Conservation (phyloP, 2,329 filamentous ascomycete genomes). For the Stromatinia cepivora region DNA sequence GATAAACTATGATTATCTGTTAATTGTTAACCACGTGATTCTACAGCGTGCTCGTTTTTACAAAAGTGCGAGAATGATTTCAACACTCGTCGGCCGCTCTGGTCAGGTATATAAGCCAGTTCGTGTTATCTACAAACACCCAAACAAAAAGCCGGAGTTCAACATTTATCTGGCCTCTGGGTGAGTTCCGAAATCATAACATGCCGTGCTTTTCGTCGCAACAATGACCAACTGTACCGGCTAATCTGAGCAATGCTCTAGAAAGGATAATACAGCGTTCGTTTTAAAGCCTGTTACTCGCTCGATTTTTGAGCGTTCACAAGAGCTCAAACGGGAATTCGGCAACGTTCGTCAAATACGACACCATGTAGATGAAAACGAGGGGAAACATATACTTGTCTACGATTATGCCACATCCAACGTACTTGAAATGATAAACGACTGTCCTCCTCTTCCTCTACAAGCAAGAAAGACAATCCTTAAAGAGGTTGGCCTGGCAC, state of each 20-base stretch:
- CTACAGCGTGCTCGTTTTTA: not conserved
- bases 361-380: conserved; percentile 12
- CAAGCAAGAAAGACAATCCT: conserved; percentile 15
- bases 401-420: conserved; percentile 10
- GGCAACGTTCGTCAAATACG: conserved; percentile 2
- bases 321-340: conserved; percentile 7
- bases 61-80: not conserved
- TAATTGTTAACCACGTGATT: not conserved
- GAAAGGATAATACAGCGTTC: conserved; percentile 1
- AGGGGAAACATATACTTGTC: not conserved
- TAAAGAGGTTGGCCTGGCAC: conserved; percentile 18
- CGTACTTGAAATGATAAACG: conserved; percentile 4
- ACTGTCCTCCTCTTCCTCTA: conserved; percentile 12
- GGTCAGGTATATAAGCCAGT: not conserved
- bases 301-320: conserved; percentile 9
- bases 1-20: not conserved
- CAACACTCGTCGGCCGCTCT: not conserved
- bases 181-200: not conserved
- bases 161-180: not conserved
- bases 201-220: not conserved
- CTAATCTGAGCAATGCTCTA: not conserved
- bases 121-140: not conserved
- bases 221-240: not conserved
- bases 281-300: conserved; percentile 5
- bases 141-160: not conserved